phyloP scores from a whole-genome alignment of 2,329 filamentous ascomycete genomes.

The Fusarium torulosum region DNA sequence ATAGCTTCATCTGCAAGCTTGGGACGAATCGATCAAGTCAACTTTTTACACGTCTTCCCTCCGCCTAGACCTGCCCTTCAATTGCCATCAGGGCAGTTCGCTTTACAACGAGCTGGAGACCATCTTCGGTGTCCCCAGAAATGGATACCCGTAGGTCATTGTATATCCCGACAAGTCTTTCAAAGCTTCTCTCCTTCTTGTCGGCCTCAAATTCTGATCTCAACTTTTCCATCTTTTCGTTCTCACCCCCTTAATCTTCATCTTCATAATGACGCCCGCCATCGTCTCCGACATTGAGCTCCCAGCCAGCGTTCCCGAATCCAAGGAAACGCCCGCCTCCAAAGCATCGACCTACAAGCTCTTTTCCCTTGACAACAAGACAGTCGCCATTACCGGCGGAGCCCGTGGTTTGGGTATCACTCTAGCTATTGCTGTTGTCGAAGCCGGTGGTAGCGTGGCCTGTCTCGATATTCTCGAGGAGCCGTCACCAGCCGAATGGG shows the following conservation, averaged over 20 bases:
- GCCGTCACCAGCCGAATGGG: conserved; percentile 57
- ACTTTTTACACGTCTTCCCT: conserved; percentile 10
- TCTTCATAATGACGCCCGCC: conserved; percentile 44
- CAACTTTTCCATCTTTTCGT: no score
- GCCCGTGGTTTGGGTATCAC: conserved; percentile 64
- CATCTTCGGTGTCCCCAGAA: conserved; percentile 3
- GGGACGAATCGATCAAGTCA: neutral
- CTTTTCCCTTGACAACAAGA: conserved; percentile 61
- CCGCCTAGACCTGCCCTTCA: conserved; percentile 35
- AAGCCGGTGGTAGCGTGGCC: conserved; percentile 63
- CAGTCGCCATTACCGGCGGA: conserved; percentile 63
- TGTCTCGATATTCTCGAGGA: conserved; percentile 60
- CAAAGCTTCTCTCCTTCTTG: neutral
- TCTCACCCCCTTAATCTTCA: neutral
- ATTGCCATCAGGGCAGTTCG: conserved; percentile 3
- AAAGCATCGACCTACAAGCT: conserved; percentile 49
- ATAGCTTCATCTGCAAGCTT: conserved; percentile 10
- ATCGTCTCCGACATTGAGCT: conserved; percentile 50
- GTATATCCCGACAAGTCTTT: conserved; percentile 19
- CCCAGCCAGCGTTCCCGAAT: conserved; percentile 49
- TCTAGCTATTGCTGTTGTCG: conserved; percentile 61
- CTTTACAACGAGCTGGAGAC: neutral
- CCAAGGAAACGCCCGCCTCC: conserved; percentile 50
- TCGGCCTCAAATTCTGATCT: neutral
- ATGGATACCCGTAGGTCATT: conserved; percentile 15